phyloP scores from a whole-genome alignment of 2,329 filamentous ascomycete genomes.

The Colletotrichum horii region DNA sequence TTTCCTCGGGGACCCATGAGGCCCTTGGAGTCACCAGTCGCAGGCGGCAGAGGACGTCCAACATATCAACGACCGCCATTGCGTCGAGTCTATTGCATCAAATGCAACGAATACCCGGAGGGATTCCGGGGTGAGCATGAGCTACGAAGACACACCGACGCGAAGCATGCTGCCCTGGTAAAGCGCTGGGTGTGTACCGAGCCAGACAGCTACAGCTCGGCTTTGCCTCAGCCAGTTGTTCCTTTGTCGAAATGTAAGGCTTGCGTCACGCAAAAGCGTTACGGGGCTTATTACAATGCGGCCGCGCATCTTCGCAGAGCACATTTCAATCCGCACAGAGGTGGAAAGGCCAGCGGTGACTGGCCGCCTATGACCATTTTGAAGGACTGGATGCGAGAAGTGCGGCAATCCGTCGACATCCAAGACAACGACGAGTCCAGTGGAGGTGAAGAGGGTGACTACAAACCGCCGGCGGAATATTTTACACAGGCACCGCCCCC shows the following conservation, averaged over 20 bases:
- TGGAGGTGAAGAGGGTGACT: slow-evolving; percentile 51
- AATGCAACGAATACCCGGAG: slow-evolving; percentile 82
- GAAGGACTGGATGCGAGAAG: slow-evolving; percentile 67
- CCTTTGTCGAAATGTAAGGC: slow-evolving; percentile 62
- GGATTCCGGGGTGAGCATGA: slow-evolving; percentile 94
- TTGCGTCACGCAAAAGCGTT: slow-evolving; percentile 60
- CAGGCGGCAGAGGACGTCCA: slow-evolving; percentile 42
- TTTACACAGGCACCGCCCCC: slow-evolving; percentile 8
- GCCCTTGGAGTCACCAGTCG: slow-evolving; percentile 47
- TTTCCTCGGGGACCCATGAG: slow-evolving; percentile 43
- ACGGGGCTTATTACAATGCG: slow-evolving; percentile 65
- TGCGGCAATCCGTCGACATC: slow-evolving; percentile 52
- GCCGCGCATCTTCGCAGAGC: slow-evolving; percentile 63
- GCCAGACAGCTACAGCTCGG: slow-evolving; percentile 41
- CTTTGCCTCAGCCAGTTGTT: slow-evolving; percentile 52
- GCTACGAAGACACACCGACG: slow-evolving; percentile 70
- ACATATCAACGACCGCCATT: slow-evolving; percentile 62
- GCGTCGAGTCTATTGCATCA: slow-evolving; percentile 75
- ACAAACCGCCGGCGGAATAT: slow-evolving; percentile 17
- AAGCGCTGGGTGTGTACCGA: slow-evolving; percentile 63
- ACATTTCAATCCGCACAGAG: slow-evolving; percentile 61
- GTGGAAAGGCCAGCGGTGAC: slow-evolving; percentile 62
- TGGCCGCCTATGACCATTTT: slow-evolving; percentile 63
- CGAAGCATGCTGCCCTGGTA: slow-evolving; percentile 60
- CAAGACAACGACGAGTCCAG: slow-evolving; percentile 54